Conservation (phyloP, 495 filamentous ascomycete species). For the Penicillium pancosmium region DNA sequence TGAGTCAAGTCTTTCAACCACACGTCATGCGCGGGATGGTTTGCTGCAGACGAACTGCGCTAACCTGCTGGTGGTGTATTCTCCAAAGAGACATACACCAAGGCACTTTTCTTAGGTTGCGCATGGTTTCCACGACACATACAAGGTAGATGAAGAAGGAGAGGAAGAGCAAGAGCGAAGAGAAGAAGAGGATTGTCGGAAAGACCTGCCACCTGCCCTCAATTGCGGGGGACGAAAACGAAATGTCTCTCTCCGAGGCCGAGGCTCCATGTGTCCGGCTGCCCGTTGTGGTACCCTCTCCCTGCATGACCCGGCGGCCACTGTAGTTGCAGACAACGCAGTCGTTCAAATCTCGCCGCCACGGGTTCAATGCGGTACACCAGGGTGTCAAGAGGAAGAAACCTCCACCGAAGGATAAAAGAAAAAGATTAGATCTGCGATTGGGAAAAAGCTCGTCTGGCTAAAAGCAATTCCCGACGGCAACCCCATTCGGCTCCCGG, state of each 20-base stretch:
- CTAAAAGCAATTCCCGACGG: constrained; percentile 26
- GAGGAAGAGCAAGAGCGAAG: constrained; percentile 1
- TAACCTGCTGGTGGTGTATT: too few relatives aligned
- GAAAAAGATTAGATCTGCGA: constrained; percentile 5
- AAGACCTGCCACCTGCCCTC: constrained; percentile 4
- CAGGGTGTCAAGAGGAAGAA: not conserved
- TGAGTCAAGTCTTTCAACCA: not conserved
- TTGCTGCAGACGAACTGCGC: too few relatives aligned
- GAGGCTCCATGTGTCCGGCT: constrained; percentile 8
- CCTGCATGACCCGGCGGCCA: too few relatives aligned
- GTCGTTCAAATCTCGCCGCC: too few relatives aligned
- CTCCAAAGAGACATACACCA: too few relatives aligned
- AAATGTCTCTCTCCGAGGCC: not conserved
- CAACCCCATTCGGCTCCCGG: constrained; percentile 23
- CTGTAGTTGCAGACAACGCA: too few relatives aligned
- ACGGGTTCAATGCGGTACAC: not conserved
- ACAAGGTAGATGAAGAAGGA: not conserved
- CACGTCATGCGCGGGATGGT: too few relatives aligned
- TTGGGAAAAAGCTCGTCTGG: constrained; percentile 4
- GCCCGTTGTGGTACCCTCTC: not conserved
- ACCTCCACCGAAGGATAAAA: not conserved
- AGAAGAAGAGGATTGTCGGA: constrained; percentile 10
- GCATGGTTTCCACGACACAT: not conserved
- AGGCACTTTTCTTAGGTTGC: not conserved
- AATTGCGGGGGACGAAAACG: constrained; percentile 12